Evolutionary conservation across 768 basidiomycete genomes (phyloP).

Genomic region (Termitomyces eurrhizus): DNA sequence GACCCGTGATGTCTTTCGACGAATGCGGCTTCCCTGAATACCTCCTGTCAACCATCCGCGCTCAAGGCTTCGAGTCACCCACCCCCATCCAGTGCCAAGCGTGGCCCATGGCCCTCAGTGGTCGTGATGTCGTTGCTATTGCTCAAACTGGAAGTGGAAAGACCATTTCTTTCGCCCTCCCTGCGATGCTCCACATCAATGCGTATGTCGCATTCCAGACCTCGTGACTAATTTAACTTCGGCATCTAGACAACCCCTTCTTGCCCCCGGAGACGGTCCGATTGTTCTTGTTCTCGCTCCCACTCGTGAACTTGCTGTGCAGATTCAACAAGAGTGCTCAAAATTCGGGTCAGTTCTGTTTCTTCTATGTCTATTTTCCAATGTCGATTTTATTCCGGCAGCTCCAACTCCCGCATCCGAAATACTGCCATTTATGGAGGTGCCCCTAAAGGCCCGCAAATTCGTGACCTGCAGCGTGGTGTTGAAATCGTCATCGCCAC

Average conservation of each 20-base stretch:
- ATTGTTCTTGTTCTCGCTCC: constrained; percentile 96
- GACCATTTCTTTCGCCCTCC: constrained; percentile 97
- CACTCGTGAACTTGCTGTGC: constrained; percentile 97
- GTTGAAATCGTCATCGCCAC: constrained; percentile 99
- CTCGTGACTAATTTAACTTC: constrained; percentile 14
- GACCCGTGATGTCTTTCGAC: constrained; percentile 89
- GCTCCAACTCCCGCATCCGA: constrained; percentile 89
- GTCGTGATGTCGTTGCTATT: constrained; percentile 92
- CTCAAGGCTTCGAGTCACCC: constrained; percentile 87
- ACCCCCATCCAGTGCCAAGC: constrained; percentile 98
- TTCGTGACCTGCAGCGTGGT: constrained; percentile 94
- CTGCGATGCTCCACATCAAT: constrained; percentile 99
- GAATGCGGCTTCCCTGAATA: constrained; percentile 97
- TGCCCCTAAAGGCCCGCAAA: constrained; percentile 97
- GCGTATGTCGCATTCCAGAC: constrained; percentile 52
- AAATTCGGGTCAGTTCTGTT: constrained; percentile 78
- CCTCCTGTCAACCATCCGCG: constrained; percentile 87
- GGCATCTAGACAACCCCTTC: constrained; percentile 73
- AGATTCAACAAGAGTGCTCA: constrained; percentile 98
- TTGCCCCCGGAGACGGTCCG: constrained; percentile 93
- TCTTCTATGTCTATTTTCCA: not conserved
- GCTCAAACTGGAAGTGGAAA: constrained; percentile 99
- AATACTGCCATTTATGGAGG: constrained; percentile 99
- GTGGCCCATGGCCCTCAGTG: constrained; percentile 98
- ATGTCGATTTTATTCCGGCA: constrained; percentile 20